Base-by-base conservation (phyloP, 305 asterid genomes). In the Fraxinus nigra region DNA sequence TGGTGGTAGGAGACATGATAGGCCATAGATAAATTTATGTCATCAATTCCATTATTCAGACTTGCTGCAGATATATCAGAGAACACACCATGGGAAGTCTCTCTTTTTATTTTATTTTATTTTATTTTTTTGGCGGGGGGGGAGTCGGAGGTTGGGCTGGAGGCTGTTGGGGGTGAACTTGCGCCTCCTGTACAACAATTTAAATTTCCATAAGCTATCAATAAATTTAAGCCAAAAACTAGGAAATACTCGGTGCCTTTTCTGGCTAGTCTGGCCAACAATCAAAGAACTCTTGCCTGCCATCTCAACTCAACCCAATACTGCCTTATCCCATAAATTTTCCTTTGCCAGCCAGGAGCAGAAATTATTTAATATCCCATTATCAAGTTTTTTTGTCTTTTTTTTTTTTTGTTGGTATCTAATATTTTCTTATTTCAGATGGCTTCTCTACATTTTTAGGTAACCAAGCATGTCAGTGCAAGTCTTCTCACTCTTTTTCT, bases 141-240 rank as follows among this genome's bases (percentile, higher is more conserved):
- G 35, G 7, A 28, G 20, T 1, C 1, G 38, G 20, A 26, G 18
- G 38, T 30, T 67, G 20, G 38, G 38, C 20, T 67, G 38, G 75
- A 67, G 22, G 38, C 13, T 3, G 3, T 26, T 65, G 7, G 20
- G 74, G 38, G 3, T 67, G 74, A 33, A 8, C 74, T 28, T 67
- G 37, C 35, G 5, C 74, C 4, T 67, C 38, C 73, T 65, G 73
- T 65, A 11, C 11, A 28, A 13, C 38, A 9, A 30, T 26, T 67
- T 67, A 28, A 67, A 63, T 63, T 82, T 84, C 37, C 61, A 9
- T 75, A 24, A 28, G 32, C 81, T 77, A 24, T 8, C 34, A 26
- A 26, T 65, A 26, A 24, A 30, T 28, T 69, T 69, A 69, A 69
- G 40, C 75, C 10, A 67, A 67, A 26, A 28, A 51, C 9, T 51